Evolutionary conservation across 1,284 basidiomycete species (phyloP), one percentile per base, ranked within the genome.

Genomic region (Cryptococcus sp.): DNA sequence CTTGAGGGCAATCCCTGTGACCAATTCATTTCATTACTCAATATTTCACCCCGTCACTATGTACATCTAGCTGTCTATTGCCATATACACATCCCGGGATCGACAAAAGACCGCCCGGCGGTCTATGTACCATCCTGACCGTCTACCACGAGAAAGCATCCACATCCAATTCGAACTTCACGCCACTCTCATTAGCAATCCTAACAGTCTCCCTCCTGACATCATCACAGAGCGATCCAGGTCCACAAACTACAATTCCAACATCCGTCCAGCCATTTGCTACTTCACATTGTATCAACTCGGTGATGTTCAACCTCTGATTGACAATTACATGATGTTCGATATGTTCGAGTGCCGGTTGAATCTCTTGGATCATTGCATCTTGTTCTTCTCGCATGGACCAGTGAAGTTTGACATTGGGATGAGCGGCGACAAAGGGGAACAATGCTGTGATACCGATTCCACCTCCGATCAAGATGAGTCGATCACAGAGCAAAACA

Each of bases 361-460:
- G 39, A 21, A 41, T 14, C 39, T 41, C 39, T 7, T 41, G 9
- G 10, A 41, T 19, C 7, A 41, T 14, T 16, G 10, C 32, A 9
- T 9, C 32, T 21, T 14, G 19, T 9, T 9, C 42, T 24, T 45
- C n/a, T 40, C n/a, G 14, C 21, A 39, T 36, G 14, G 41, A 51
- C 49, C 49, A 55, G 49, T 42, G 41, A 36, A 45, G 49, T 43
- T 47, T 55, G 40, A 19, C 11, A 43, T 51, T 55, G 14, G 36
- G 46, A 23, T 55, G 53, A 9, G 44, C 19, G 18, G 49, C 37
- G 24, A 52, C 34, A 40, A 48, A 47, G n/a, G 54, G 50, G 1
- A 55, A 46, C 3, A 48, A 45, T 18, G 50, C 54, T 25, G 54
- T 55, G 47, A 55, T 55, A 10, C 54, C 54, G 11, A 55, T 47